A percentile compares a stretch with the other conserved stretches of the same genome.
Evolutionary conservation across 352 stramenopile genomes (phyloP).

Genomic region (Pythium coloratum): DNA sequence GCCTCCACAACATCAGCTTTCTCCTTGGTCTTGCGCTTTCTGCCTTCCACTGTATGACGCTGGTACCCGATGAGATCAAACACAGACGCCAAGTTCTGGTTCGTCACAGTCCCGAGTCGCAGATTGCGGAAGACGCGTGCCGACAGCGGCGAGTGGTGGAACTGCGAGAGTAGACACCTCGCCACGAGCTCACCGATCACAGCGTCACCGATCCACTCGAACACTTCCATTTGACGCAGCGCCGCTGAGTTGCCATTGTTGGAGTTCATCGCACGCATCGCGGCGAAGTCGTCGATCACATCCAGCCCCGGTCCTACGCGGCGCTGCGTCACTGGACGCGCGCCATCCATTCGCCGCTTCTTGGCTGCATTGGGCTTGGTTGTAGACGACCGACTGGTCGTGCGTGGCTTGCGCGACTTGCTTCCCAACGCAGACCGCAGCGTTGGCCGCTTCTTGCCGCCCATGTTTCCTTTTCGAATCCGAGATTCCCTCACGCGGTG

Average conservation of each 20-base stretch:
- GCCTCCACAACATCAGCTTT: slow-evolving; percentile 71
- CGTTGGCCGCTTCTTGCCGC: slow-evolving; percentile 10
- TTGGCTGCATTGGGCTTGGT: slow-evolving; percentile 10
- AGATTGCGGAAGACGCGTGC: slow-evolving; percentile 70
- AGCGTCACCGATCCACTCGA: slow-evolving; percentile 79
- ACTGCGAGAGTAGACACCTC: slow-evolving; percentile 64
- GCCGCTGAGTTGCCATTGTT: slow-evolving; percentile 19
- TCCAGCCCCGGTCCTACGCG: slow-evolving; percentile 18
- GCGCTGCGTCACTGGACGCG: neutral
- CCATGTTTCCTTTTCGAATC: slow-evolving; percentile 8
- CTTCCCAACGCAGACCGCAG: neutral
- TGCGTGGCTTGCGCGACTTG: slow-evolving; percentile 11
- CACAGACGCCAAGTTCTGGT: slow-evolving; percentile 67
- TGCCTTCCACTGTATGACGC: slow-evolving; percentile 16
- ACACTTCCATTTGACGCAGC: slow-evolving; percentile 43
- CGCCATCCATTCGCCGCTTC: slow-evolving; percentile 18
- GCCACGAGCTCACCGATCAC: slow-evolving; percentile 73
- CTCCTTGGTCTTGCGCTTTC: slow-evolving; percentile 49
- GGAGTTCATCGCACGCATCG: slow-evolving; percentile 22
- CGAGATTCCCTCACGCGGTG: neutral
- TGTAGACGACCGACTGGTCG: neutral
- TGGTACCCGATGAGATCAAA: slow-evolving; percentile 70
- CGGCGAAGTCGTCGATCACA: slow-evolving; percentile 29
- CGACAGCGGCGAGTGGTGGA: slow-evolving; percentile 51
- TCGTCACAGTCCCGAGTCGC: slow-evolving; percentile 58